Conservation (phyloP, 257 asterid species). For the Phtheirospermum japonicum region DNA sequence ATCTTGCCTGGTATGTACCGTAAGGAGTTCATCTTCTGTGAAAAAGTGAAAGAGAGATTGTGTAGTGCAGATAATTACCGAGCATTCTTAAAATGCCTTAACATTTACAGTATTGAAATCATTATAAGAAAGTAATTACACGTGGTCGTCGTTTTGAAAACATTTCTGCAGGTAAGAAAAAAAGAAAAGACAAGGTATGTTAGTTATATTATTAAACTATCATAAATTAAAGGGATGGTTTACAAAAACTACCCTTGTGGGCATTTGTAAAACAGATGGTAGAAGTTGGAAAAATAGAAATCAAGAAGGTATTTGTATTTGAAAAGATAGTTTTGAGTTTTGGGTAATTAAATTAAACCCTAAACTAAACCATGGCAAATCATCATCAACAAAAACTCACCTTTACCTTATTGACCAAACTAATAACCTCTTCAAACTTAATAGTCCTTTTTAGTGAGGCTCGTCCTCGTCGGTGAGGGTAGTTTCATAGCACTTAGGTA, state of each 20-base stretch:
- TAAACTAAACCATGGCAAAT: background rate
- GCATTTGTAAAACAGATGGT: background rate
- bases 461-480: conserved; percentile 62
- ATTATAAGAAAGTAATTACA: conserved; percentile 76
- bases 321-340: background rate
- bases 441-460: conserved; percentile 59
- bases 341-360: background rate
- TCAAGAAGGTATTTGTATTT: background rate
- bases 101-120: conserved; percentile 83
- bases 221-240: conserved; percentile 26
- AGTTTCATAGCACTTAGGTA: conserved; percentile 72
- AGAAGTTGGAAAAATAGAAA: background rate
- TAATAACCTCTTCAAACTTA: conserved; percentile 73
- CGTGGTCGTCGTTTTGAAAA: conserved; percentile 59
- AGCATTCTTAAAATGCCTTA: conserved; percentile 88
- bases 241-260: background rate
- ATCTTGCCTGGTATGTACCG: too few species aligned
- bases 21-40: too few species aligned
- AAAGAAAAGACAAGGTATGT: conserved; percentile 8
- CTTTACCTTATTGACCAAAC: conserved; percentile 71
- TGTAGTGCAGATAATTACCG: conserved; percentile 73
- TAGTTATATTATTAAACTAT: conserved; percentile 10
- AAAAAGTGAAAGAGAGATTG: conserved; percentile 78
- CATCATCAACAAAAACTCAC: conserved; percentile 28
- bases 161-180: conserved; percentile 46